Base-by-base conservation (phyloP, 805 yeast genomes). In the Saccharomycopsis sp. region DNA sequence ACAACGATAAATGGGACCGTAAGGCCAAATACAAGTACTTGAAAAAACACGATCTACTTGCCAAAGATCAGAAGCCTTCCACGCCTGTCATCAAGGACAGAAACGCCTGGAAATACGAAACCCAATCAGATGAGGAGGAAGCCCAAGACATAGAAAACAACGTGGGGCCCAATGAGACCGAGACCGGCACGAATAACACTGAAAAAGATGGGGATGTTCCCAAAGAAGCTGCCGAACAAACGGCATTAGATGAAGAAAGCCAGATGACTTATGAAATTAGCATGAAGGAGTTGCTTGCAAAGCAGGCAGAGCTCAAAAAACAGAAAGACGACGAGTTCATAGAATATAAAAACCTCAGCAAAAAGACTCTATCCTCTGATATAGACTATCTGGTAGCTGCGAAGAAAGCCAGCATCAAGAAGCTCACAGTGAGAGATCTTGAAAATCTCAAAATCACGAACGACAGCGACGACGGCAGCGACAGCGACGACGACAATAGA, bases 1-100 rank as follows among this genome's bases (percentile, higher is more conserved):
- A 79, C 61, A 79, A 79, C 64, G 75, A 72, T 54, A 79, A 79
- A 66, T 79, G 83, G 83, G 79, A 79, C 57, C 68, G 72, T 52
- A 75, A 72, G 58, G 80, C 81, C 15, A 78, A 74, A 55, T 64
- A 66, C 41, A 66, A 71, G 16, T 77, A 77, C 59, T 63, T 72
- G 65, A 65, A 70, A 50, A 79, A 79, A 62, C 82, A 79, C 62
- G 77, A 77, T 1, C 46, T 60, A n/a, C 53, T 60, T 21, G 37
- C 50, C 34, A 55, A 58, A 65, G 4, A 53, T 55, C 34, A 34
- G 55, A 20, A 50, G 50, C 16, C 48, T 12, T 44, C 48, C 7
- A 8, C 7, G 18, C 48, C 48, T 12, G 12, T 12, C 5, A 5
- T 44, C 21, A 44, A 12, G 12, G 48, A 44, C 48, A 44, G 16